Evolutionary conservation across 2,329 filamentous ascomycete species (phyloP).

Genomic region (Lachnellula arida): DNA sequence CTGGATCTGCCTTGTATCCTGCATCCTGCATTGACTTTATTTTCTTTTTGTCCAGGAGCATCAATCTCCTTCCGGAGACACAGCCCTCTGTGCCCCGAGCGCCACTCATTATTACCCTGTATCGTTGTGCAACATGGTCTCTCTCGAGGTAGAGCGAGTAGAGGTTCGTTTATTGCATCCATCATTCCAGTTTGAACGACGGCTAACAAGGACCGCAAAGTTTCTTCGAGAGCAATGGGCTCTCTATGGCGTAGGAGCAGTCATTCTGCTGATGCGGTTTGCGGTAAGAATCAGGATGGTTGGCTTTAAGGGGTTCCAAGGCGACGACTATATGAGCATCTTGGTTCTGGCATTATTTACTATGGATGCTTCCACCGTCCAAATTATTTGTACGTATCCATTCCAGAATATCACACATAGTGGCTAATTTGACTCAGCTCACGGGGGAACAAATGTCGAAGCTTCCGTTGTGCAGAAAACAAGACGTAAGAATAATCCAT

Average conservation of each 20-base stretch:
- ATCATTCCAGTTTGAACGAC: neutral
- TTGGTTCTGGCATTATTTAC: slow-evolving; percentile 12
- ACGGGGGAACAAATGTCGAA: slow-evolving; percentile 16
- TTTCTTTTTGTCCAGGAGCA: too few relatives aligned
- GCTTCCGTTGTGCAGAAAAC: slow-evolving; percentile 5
- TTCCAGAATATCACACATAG: neutral
- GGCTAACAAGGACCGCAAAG: neutral
- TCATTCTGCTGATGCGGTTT: slow-evolving; percentile 33
- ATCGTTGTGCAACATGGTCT: too few relatives aligned
- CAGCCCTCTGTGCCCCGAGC: too few relatives aligned
- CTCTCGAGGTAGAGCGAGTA: neutral
- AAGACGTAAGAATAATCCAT: neutral
- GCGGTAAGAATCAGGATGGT: slow-evolving; percentile 36
- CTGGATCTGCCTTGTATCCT: too few relatives aligned
- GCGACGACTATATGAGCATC: slow-evolving; percentile 14
- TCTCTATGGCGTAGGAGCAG: slow-evolving; percentile 24
- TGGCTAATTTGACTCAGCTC: slow-evolving; percentile 7
- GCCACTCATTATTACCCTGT: too few relatives aligned
- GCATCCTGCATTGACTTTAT: too few relatives aligned
- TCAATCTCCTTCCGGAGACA: too few relatives aligned
- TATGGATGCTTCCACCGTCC: slow-evolving; percentile 9
- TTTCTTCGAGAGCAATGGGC: slow-evolving; percentile 33
- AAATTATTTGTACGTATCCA: slow-evolving; percentile 21
- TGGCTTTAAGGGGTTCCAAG: slow-evolving; percentile 12
- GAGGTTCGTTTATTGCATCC: neutral